Percentiles rank a stretch among this genome's conserved stretches.
phyloP scores from a whole-genome alignment of 2,329 filamentous ascomycete species.

The Graphilbum ipis-grandicollis region DNA sequence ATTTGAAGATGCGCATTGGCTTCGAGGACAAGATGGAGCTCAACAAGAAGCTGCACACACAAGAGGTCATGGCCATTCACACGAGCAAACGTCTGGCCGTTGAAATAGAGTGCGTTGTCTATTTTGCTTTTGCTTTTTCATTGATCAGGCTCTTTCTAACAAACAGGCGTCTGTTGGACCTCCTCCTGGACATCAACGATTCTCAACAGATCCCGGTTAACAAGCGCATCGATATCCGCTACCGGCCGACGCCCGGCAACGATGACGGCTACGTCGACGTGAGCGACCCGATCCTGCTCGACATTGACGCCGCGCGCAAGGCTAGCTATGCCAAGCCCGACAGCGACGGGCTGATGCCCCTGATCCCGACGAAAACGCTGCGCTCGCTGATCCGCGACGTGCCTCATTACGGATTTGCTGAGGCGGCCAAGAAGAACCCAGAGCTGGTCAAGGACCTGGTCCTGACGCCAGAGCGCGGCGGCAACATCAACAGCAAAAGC shows the following conservation, averaged over 20 bases:
- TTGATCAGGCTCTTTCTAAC: constrained; percentile 1
- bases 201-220: constrained; percentile 59
- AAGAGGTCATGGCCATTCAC: constrained; percentile 64
- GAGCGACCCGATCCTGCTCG: constrained; percentile 45
- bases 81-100: constrained; percentile 72
- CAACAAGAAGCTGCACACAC: constrained; percentile 65
- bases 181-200: constrained; percentile 80
- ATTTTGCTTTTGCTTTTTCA: neutral
- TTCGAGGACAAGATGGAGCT: constrained; percentile 67
- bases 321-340: constrained; percentile 57
- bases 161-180: constrained; percentile 75
- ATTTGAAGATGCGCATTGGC: constrained; percentile 68
- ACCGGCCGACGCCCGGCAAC: constrained; percentile 19
- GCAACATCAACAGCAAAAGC: constrained; percentile 5
- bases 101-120: constrained; percentile 65
- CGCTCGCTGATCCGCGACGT: constrained; percentile 32
- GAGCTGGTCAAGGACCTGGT: constrained; percentile 31
- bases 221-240: constrained; percentile 55
- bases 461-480: constrained; percentile 13
- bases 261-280: constrained; percentile 10
- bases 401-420: constrained; percentile 30
- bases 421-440: constrained; percentile 48
- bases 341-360: constrained; percentile 57
- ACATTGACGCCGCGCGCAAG: constrained; percentile 58
- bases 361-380: constrained; percentile 29